Base-by-base conservation (phyloP, 176 grass and related monocot genomes). In the Tillandsia leiboldiana region DNA sequence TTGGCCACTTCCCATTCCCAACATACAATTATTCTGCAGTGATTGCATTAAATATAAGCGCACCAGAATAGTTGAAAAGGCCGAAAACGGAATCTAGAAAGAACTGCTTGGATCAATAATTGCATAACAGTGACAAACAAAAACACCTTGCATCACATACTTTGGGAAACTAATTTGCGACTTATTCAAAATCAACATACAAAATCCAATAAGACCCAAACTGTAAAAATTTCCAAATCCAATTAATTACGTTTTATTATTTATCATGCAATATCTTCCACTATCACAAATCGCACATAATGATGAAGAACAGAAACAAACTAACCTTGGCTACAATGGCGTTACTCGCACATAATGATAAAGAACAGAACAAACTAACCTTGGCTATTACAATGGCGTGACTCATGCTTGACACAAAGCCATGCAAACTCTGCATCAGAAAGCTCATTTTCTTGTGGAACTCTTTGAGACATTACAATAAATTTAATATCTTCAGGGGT, bases 281-380 rank as follows among this genome's bases (percentile, higher is more conserved):
- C 24, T 71, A 48, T 12, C 24, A 64, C 27, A 42, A 42, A 42
- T 42, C 76, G 33, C 26, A 66, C 51, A 42, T 23, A 51, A 67
- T 22, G 48, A 50, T 51, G 8, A 69, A 53, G 65, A 26, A 10
- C 3, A 67, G 20, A 68, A 49, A 73, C 10, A 26, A 10, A 77
- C 75, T 67, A 50, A 97, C 94, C 94, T 97, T 97, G 68, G 94
- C 94, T n/a, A n/a, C n/a, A n/a, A n/a, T n/a, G n/a, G n/a, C n/a
- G n/a, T n/a, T n/a, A n/a, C n/a, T 42, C 76, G 33, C 26, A 66
- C 51, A 42, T 23, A 51, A 67, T 22, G 48, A 50, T 51, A 3
- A 69, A 53, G 65, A 26, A 10, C 3, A 67, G 18, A 49, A 73
- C 10, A 26, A 10, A 77, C 75, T 67, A 50, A 97, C 94, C 94